These are phyloP conservation scores for Dichomitus squalens DNA, from an alignment of 1,284 basidiomycete genomes.

Conservation along the genomic window DNA sequence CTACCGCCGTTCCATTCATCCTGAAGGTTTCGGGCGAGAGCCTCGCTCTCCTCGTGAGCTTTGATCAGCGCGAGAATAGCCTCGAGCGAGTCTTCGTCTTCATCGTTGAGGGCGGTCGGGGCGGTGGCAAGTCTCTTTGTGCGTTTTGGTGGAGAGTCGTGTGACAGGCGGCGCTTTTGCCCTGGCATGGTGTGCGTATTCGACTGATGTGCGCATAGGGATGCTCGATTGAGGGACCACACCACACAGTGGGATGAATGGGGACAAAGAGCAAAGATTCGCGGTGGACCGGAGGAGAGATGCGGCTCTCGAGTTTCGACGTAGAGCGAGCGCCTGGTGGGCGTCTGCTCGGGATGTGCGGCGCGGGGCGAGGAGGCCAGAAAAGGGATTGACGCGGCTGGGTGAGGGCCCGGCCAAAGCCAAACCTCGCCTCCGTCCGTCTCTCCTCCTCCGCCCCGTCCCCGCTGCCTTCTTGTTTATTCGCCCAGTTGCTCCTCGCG, in stretches of 20 bases:
- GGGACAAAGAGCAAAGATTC: no score
- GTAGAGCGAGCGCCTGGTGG: not conserved
- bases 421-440: slow-evolving; percentile 1
- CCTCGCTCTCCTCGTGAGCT: slow-evolving; percentile 47
- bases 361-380: no score
- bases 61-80: slow-evolving; percentile 43
- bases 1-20: slow-evolving; percentile 27
- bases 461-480: slow-evolving; percentile 21
- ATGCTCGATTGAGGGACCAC: no score
- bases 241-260: no score
- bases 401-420: not conserved
- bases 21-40: slow-evolving; percentile 39
- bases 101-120: slow-evolving; percentile 25
- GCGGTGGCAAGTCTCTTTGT: slow-evolving; percentile 20
- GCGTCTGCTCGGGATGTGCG: no score
- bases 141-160: slow-evolving; percentile 1
- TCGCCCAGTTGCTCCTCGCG: slow-evolving; percentile 21
- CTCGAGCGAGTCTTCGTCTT: slow-evolving; percentile 43
- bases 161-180: slow-evolving; percentile 20
- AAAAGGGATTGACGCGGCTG: not conserved
- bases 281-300: no score
- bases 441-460: slow-evolving; percentile 5
- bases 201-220: not conserved
- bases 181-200: slow-evolving; percentile 12
- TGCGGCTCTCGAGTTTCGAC: not conserved